Evolutionary conservation across 2,329 filamentous ascomycete genomes (phyloP), one percentile per base, ranked within the genome.

Genomic region (Talaromyces islandicus): DNA sequence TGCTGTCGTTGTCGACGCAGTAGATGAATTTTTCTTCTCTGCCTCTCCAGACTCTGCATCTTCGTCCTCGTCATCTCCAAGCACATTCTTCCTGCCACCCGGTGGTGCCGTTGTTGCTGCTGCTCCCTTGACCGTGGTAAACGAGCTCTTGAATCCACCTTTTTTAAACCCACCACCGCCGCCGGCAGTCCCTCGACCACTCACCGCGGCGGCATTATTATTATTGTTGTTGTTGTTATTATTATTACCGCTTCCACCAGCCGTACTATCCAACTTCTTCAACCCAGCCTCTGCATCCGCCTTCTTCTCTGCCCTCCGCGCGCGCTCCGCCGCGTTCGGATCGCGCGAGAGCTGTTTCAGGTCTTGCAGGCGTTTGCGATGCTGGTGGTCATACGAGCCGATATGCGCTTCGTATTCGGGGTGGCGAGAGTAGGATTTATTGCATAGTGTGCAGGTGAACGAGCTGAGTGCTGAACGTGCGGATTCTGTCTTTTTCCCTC

Each of bases 341-440:
- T 79, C 73, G 35, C 73, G 71, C 6, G 74, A 78, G 48, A 79
- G 68, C 64, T 78, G 76, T 63, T 80, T 80, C 21, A 80, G 70
- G 46, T 80, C 77, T 60, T 77, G 74, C 7, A 77, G 66, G 60
- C 80, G 77, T 78, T 95, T 92, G 73, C 92, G 92, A 76, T 99
- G 94, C 68, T 90, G 90, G 77, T 99, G 94, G 72, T 97, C 94
- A 75, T 97, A 97, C 69, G 90, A 94, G 64, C 87, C 87, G 60
- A 97, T 90, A 74, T 99, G 94, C 7, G 92, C 89, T 75, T 97
- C 93, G 74, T 95, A 97, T 73, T 97, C 93, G 71, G 95, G 93
- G 83, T 96, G 93, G 59, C 94, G 91, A 1, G 88, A 87, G 77
- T 97, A 99, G 68, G 92, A 93, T 78, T 97, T 97, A 64, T 89